phyloP scores from a whole-genome alignment of 148 eudicot species.

The Diospyros kaki region DNA sequence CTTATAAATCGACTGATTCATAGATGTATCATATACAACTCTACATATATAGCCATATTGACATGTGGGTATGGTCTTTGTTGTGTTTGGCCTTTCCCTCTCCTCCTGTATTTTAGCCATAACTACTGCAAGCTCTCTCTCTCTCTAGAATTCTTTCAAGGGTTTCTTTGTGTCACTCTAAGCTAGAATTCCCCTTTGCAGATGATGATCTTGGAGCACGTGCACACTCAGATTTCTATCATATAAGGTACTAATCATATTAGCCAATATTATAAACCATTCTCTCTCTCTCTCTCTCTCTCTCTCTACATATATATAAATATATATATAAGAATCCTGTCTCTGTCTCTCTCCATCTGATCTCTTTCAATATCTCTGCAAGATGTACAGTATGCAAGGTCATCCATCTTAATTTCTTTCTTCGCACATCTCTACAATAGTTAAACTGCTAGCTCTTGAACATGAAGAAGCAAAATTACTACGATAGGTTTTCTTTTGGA shows the following conservation, averaged over 20 bases:
- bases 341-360: too few species aligned
- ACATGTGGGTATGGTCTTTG: too few species aligned
- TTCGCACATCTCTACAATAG: background rate
- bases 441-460: background rate
- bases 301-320: constrained; percentile 4
- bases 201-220: constrained; percentile 34
- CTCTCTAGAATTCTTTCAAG: background rate
- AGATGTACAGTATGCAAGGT: background rate
- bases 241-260: constrained; percentile 24
- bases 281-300: constrained; percentile 20
- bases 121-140: background rate
- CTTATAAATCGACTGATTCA: background rate
- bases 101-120: too few species aligned
- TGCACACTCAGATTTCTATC: constrained; percentile 27
- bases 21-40: background rate
- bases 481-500: background rate
- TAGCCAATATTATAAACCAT: constrained; percentile 11
- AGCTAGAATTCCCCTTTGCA: constrained; percentile 17
- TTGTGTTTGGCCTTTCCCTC: too few species aligned
- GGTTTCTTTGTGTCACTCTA: background rate
- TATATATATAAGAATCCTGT: too few species aligned
- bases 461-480: background rate
- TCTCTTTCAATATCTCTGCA: background rate
- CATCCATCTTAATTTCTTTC: background rate
- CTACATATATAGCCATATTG: background rate